Evolutionary conservation across 78 protist species (phyloP).

Genomic region (Mantamonas sphyraenae): DNA sequence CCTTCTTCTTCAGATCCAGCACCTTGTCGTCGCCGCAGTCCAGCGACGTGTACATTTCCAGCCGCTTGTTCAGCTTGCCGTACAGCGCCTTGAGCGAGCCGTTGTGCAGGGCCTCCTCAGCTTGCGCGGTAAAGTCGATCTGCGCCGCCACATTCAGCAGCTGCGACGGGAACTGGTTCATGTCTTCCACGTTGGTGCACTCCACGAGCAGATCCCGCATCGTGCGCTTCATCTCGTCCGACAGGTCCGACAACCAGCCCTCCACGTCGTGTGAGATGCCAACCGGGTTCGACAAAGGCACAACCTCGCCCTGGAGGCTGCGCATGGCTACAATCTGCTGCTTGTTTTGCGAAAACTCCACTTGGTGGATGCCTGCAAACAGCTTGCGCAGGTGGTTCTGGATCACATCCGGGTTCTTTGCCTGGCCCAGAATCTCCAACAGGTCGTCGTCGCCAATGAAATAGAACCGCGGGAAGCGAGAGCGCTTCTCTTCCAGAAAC

Average conservation of each 20-base stretch:
- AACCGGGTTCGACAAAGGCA: conserved; percentile 39
- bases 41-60: background rate
- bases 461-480: conserved; percentile 84
- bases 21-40: conserved; percentile 19
- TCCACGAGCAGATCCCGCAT: background rate
- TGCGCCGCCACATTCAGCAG: conserved; percentile 49
- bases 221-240: conserved; percentile 19
- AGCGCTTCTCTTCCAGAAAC: conserved; percentile 83
- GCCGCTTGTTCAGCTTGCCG: background rate
- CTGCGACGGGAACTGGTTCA: conserved; percentile 49
- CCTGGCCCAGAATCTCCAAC: conserved; percentile 70
- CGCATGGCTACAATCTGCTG: background rate
- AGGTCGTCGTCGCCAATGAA: conserved; percentile 93
- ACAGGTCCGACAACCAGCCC: conserved; percentile 41
- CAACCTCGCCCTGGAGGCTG: conserved; percentile 51
- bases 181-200: conserved; percentile 4
- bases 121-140: conserved; percentile 33
- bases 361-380: conserved; percentile 61
- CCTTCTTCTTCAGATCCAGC: conserved; percentile 47
- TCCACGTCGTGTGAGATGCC: conserved; percentile 52
- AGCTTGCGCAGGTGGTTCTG: conserved; percentile 78
- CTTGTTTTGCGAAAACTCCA: conserved; percentile 9
- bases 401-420: conserved; percentile 51
- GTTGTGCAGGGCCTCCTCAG: conserved; percentile 50
- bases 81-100: background rate